Evolutionary conservation across 73 alveolate genomes (phyloP).

Genomic region (Stentor coeruleus): DNA sequence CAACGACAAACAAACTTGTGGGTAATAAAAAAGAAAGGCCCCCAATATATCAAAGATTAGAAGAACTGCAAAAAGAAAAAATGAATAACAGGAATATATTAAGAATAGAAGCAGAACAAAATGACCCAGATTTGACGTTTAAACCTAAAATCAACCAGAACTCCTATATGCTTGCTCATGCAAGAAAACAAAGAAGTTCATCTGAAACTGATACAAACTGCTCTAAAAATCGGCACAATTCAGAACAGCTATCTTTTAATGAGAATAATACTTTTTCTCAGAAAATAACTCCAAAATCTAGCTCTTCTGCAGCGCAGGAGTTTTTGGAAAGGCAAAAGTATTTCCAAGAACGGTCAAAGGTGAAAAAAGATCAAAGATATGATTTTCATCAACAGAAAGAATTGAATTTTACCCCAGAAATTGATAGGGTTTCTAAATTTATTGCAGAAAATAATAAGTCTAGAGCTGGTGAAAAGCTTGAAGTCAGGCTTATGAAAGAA

Average conservation of each 20-base stretch:
- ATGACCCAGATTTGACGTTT: conserved; percentile 18
- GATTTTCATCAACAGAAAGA: background rate
- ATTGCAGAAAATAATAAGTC: background rate
- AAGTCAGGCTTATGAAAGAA: background rate
- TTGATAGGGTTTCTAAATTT: background rate
- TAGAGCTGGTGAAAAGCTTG: background rate
- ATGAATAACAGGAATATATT: background rate
- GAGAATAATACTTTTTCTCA: background rate
- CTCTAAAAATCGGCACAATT: background rate
- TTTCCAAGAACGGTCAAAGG: background rate
- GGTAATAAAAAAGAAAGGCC: background rate
- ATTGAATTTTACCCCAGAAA: conserved; percentile 9
- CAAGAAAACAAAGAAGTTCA: background rate
- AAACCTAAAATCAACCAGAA: conserved; percentile 1
- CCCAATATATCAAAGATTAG: conserved; percentile 6
- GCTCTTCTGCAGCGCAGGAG: background rate
- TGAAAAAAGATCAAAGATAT: background rate
- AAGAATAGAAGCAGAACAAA: background rate
- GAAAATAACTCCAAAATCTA: background rate
- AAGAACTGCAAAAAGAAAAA: background rate
- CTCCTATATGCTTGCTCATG: background rate
- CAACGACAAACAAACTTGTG: background rate
- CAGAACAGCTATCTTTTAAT: background rate
- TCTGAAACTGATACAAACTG: too few relatives aligned
- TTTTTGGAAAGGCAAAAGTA: conserved; percentile 20